A percentile compares a stretch with the other conserved stretches of the same genome.
phyloP scores from a whole-genome alignment of 495 filamentous ascomycete species.

The Cryomyces antarcticus region DNA sequence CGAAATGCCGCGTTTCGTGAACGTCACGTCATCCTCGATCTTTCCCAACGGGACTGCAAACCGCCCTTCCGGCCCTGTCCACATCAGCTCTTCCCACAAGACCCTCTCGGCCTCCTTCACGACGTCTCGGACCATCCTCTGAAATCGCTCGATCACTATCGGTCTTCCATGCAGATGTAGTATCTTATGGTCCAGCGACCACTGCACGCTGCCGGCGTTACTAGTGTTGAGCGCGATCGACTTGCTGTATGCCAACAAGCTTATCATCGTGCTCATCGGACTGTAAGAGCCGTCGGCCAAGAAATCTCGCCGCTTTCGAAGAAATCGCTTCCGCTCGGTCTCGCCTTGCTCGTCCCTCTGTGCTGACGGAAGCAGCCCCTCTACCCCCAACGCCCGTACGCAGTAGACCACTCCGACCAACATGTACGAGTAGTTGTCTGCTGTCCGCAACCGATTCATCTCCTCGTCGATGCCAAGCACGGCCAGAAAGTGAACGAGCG shows the following conservation, averaged over 20 bases:
- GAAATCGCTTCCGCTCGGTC: no score
- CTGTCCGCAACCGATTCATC: neutral
- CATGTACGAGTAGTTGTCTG: constrained; percentile 2
- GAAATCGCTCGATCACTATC: neutral
- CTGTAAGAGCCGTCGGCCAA: no score
- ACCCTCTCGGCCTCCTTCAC: neutral
- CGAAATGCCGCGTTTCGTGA: constrained; percentile 1
- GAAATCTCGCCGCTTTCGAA: no score
- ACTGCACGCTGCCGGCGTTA: no score
- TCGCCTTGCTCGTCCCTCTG: neutral
- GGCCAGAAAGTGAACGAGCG: constrained; percentile 3
- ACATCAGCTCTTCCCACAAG: constrained; percentile 1
- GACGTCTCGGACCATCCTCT: neutral
- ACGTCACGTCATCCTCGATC: neutral
- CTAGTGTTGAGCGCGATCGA: no score
- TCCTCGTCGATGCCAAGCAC: constrained; percentile 2
- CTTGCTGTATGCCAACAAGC: no score
- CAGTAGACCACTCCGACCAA: constrained; percentile 1
- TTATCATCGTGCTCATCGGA: no score
- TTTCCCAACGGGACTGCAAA: neutral
- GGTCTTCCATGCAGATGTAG: neutral
- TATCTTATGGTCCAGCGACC: no score
- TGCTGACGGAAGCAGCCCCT: neutral
- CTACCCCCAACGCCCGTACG: neutral
- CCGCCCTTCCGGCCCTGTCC: neutral